These are phyloP conservation scores for Crithidia fasciculata DNA, from an alignment of 208 protist genomes.

Conservation along the genomic window DNA sequence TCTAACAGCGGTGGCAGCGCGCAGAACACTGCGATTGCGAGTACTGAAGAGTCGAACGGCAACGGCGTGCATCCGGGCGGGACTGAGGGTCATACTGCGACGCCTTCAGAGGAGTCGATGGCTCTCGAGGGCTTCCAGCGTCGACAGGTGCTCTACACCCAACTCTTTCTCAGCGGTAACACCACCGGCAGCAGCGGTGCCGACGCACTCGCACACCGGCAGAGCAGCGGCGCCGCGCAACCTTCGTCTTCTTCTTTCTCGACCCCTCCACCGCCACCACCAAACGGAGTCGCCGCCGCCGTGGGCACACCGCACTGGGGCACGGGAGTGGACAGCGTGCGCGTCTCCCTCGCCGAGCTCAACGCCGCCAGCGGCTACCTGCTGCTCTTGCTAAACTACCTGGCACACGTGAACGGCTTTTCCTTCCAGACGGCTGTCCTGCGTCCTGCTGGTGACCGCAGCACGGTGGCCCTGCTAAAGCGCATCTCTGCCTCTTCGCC, in stretches of 20 bases:
- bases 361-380: conserved; percentile 80
- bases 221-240: neutral
- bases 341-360: conserved; percentile 60
- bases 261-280: neutral
- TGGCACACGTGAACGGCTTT: conserved; percentile 53
- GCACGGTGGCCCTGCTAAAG: conserved; percentile 53
- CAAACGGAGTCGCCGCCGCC: neutral
- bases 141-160: conserved; percentile 28
- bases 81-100: neutral
- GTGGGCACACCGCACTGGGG: neutral
- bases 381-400: conserved; percentile 47
- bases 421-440: conserved; percentile 41
- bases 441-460: conserved; percentile 53
- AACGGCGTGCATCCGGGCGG: neutral
- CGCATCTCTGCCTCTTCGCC: neutral
- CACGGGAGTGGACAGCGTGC: conserved; percentile 7
- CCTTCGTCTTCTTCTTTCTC: too few relatives aligned
- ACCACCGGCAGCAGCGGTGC: neutral
- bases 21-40: neutral
- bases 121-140: conserved; percentile 20
- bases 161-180: conserved; percentile 38
- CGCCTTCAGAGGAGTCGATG: conserved; percentile 6
- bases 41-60: neutral
- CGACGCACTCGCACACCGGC: neutral
- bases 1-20: neutral